Base-by-base conservation (phyloP, 768 basidiomycete species). In the Boletellus sp. region DNA sequence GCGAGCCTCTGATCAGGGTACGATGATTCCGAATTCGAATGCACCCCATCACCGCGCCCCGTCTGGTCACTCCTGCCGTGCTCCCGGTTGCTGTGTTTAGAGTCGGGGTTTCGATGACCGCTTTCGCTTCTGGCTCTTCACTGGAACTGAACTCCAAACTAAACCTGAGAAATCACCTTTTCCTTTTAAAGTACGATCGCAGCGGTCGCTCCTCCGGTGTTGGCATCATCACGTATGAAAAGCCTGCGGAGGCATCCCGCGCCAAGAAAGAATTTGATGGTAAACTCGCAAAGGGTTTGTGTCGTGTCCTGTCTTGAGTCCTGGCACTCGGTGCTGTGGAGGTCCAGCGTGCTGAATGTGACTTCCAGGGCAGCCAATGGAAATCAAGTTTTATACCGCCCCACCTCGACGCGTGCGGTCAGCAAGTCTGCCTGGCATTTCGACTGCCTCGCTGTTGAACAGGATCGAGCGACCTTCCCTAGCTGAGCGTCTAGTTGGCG, bases 1-100 rank as follows among this genome's bases (percentile, higher is more conserved):
- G 90, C 71, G 90, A 93, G 78, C 92, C 92, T 74, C 73, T 83
- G 70, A 92, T 95, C 71, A 90, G 88, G 87, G 92, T 95, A 93
- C 86, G 93, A 78, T 69, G 67, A 63, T 67, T 72, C 73, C 72
- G 70, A 71, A 64, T 74, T 69, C 65, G 65, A 69, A 65, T 67
- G 56, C 65, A 67, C 57, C 36, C 57, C 51, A 57, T 67, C 64
- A 59, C 55, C 48, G 59, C 67, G 61, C 65, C 60, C 64, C 52
- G 60, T 63, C 65, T 60, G 62, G 66, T 64, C 65, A 60, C 62
- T 61, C 49, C 58, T 67, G 58, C 58, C 66, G 56, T 64, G 68
- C 63, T 64, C 58, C 57, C 42, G 33, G 50, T 58, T 57, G 42
- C 57, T 58, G 51, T 52, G 62, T 51, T 68, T 56, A 36, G 54